Percentiles rank a stretch among this genome's conserved stretches.
Evolutionary conservation across 257 asterid species (phyloP).

Genomic region (Solanum sitiens): DNA sequence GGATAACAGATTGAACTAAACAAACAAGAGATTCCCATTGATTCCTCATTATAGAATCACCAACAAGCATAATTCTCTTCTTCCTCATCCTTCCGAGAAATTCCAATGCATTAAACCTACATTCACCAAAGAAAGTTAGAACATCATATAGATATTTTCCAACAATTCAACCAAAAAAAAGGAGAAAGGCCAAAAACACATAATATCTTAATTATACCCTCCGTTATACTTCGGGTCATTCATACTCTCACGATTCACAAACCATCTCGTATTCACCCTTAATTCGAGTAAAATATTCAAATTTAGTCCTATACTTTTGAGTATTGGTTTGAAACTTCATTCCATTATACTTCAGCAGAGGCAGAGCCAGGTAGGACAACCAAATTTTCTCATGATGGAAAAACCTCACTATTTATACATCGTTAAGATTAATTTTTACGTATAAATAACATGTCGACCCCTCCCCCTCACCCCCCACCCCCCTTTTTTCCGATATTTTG

Average conservation of each 20-base stretch:
- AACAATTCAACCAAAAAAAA: neutral
- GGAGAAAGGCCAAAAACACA: neutral
- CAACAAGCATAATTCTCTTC: constrained; percentile 85
- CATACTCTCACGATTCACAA: neutral
- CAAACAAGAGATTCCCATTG: constrained; percentile 98
- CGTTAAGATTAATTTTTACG: neutral
- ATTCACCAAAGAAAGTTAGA: neutral
- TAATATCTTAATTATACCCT: neutral
- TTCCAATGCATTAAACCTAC: constrained; percentile 80
- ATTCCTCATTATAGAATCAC: constrained; percentile 88
- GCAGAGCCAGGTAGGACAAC: neutral
- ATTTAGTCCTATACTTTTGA: neutral
- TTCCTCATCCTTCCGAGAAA: constrained; percentile 84
- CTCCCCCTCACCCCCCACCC: neutral
- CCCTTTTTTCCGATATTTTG: neutral
- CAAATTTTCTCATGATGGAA: neutral
- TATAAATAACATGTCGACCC: neutral
- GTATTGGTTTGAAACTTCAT: neutral
- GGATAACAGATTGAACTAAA: constrained; percentile 71
- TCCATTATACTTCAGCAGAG: neutral
- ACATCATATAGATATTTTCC: neutral
- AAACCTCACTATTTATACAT: neutral
- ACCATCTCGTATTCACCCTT: neutral
- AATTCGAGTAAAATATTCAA: neutral
- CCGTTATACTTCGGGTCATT: neutral